These are phyloP conservation scores for Musa schizocarpa DNA, from an alignment of 176 grass and related monocot species.

Conservation along the genomic window DNA sequence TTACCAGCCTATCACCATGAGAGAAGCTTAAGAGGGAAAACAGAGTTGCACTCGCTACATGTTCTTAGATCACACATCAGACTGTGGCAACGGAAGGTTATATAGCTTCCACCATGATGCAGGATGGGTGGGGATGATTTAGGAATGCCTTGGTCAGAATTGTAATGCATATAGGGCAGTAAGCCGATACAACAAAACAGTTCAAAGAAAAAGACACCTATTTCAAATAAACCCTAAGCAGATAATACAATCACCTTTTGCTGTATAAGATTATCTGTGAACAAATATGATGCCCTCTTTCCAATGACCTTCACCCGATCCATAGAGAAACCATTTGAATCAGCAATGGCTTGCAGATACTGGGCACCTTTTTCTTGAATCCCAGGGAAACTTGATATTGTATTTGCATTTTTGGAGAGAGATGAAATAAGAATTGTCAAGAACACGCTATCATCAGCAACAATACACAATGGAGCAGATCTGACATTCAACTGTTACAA, in stretches of 20 bases:
- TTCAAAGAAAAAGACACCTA: not conserved
- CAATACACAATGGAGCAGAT: conserved; percentile 57
- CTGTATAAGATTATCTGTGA: conserved; percentile 31
- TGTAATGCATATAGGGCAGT: not conserved
- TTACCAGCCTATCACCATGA: too few relatives aligned
- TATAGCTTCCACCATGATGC: too few relatives aligned
- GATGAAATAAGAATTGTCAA: conserved; percentile 50
- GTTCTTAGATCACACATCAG: too few relatives aligned
- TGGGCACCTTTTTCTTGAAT: conserved; percentile 45
- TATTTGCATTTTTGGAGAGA: conserved; percentile 56
- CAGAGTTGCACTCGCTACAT: too few relatives aligned
- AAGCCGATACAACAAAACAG: not conserved
- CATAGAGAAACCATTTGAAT: conserved; percentile 60
- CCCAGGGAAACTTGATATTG: conserved; percentile 68
- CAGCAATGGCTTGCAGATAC: conserved; percentile 54
- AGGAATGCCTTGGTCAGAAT: too few relatives aligned
- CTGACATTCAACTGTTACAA: conserved; percentile 44
- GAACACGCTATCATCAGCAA: conserved; percentile 86
- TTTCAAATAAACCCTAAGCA: not conserved
- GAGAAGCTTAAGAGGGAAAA: too few relatives aligned
- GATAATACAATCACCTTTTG: conserved; percentile 52
- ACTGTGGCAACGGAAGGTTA: too few relatives aligned
- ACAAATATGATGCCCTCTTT: conserved; percentile 41
- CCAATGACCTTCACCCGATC: conserved; percentile 55
- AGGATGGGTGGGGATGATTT: too few relatives aligned